A percentile compares a stretch with the other conserved stretches of the same genome.
These are phyloP conservation scores for Lagenaria siceraria DNA, from an alignment of 306 rosid species.

Conservation along the genomic window DNA sequence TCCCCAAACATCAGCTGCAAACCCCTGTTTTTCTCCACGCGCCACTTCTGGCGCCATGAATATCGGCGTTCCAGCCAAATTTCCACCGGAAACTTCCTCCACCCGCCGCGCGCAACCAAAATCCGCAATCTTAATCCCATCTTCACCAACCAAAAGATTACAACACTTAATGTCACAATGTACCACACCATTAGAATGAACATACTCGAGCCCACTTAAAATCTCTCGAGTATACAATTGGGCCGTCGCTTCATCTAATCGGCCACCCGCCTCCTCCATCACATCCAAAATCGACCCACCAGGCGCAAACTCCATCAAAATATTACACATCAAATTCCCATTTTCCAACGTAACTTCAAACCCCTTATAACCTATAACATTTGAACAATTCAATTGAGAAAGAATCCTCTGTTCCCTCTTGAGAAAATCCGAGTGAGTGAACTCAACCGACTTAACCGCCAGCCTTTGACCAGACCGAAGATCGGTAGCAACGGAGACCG, in stretches of 20 bases:
- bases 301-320: slow-evolving; percentile 65
- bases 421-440: slow-evolving; percentile 35
- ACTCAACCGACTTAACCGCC: slow-evolving; percentile 54
- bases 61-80: slow-evolving; percentile 53
- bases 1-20: slow-evolving; percentile 81
- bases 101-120: slow-evolving; percentile 61
- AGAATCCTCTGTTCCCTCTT: slow-evolving; percentile 44
- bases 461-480: slow-evolving; percentile 19
- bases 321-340: slow-evolving; percentile 37
- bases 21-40: slow-evolving; percentile 73
- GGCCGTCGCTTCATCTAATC: slow-evolving; percentile 29
- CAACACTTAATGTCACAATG: slow-evolving; percentile 79
- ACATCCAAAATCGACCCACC: slow-evolving; percentile 45
- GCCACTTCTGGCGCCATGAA: slow-evolving; percentile 98
- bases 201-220: slow-evolving; percentile 39
- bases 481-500: slow-evolving; percentile 37
- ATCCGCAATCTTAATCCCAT: slow-evolving; percentile 62
- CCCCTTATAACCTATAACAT: slow-evolving; percentile 46
- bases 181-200: slow-evolving; percentile 60
- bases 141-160: slow-evolving; percentile 46
- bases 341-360: slow-evolving; percentile 42
- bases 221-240: slow-evolving; percentile 37
- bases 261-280: slow-evolving; percentile 22
- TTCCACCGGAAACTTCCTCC: not conserved
- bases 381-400: slow-evolving; percentile 32